phyloP scores from a whole-genome alignment of 1,284 basidiomycete species.

The Puccinia horiana region DNA sequence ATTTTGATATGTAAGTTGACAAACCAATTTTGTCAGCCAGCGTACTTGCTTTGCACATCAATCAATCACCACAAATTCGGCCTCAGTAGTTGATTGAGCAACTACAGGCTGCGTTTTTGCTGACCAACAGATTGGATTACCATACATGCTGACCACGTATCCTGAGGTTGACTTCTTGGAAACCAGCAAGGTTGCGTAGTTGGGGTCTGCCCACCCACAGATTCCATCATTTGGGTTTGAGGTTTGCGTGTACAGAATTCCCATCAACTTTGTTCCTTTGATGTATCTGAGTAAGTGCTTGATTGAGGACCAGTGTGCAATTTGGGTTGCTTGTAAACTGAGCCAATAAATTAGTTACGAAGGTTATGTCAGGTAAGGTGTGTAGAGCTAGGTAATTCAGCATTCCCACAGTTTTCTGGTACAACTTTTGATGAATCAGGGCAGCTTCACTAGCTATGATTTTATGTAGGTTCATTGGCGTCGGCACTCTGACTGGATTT shows the following conservation, averaged over 20 bases:
- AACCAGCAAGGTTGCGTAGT: neutral
- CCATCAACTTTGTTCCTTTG: neutral
- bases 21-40: neutral
- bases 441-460: neutral
- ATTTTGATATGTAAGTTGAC: neutral
- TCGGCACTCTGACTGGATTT: neutral
- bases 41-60: neutral
- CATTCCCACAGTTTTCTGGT: conserved; percentile 8
- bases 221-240: neutral
- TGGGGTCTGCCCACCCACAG: neutral
- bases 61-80: neutral
- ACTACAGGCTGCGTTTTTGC: neutral
- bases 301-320: conserved; percentile 2
- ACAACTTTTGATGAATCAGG: neutral
- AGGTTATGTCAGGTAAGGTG: neutral
- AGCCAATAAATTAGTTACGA: neutral
- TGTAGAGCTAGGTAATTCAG: conserved; percentile 9
- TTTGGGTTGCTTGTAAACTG: neutral
- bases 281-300: conserved; percentile 6
- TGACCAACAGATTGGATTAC: neutral
- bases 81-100: no score
- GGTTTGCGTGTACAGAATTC: neutral
- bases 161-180: neutral
- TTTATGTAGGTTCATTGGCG: neutral
- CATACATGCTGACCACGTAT: neutral